These are phyloP conservation scores for Flaveria trinervia DNA, from an alignment of 129 eudicot species.

Conservation along the genomic window DNA sequence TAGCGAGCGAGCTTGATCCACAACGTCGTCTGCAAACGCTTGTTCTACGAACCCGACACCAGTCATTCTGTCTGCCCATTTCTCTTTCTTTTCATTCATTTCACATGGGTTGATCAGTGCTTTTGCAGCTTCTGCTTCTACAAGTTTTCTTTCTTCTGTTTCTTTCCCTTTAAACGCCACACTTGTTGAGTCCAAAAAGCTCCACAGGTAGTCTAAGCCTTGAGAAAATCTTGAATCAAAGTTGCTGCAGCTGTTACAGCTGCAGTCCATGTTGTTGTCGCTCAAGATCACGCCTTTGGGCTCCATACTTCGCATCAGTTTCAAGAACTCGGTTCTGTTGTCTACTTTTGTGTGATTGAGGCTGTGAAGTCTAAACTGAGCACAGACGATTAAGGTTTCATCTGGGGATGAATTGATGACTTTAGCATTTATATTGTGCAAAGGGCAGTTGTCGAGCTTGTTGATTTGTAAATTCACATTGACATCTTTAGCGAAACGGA, in stretches of 20 bases:
- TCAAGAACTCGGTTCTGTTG: conserved; percentile 63
- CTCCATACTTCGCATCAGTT: conserved; percentile 49
- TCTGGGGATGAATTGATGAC: conserved; percentile 49
- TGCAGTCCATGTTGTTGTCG: conserved; percentile 67
- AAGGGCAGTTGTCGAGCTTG: conserved; percentile 48
- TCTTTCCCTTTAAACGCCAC: conserved; percentile 81
- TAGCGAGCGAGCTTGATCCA: conserved; percentile 72
- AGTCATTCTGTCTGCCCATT: conserved; percentile 81
- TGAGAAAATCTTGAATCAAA: conserved; percentile 57
- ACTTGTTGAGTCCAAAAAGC: conserved; percentile 80
- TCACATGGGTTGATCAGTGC: conserved; percentile 55
- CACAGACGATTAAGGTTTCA: conserved; percentile 68
- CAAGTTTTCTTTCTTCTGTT: conserved; percentile 70
- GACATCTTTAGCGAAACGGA: conserved; percentile 54
- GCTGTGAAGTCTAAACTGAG: conserved; percentile 71
- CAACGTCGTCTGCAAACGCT: conserved; percentile 57
- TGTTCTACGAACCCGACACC: conserved; percentile 51
- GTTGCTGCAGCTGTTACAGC: conserved; percentile 56
- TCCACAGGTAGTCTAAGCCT: conserved; percentile 64
- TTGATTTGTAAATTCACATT: conserved; percentile 71
- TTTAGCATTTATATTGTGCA: conserved; percentile 53
- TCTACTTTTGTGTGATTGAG: conserved; percentile 60
- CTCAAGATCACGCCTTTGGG: conserved; percentile 68
- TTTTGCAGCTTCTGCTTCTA: conserved; percentile 83
- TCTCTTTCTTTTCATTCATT: conserved; percentile 75